These are phyloP conservation scores for Zymoseptoria pseudotritici DNA, from an alignment of 2,329 filamentous ascomycete genomes.

Conservation along the genomic window DNA sequence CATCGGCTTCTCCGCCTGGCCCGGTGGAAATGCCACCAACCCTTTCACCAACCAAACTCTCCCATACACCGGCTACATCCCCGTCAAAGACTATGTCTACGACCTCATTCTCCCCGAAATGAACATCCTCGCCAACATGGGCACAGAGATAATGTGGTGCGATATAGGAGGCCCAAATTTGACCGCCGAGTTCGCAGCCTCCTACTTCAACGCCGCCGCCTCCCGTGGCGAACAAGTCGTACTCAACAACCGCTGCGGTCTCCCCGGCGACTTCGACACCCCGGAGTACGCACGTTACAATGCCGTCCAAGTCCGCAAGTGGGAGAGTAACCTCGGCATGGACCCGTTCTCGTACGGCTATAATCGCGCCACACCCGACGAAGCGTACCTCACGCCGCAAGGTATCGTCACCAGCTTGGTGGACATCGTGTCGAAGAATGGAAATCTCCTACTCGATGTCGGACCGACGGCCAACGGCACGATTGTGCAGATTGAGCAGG, in stretches of 20 bases:
- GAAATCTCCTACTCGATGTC: slow-evolving; percentile 26
- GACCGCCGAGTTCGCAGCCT: slow-evolving; percentile 36
- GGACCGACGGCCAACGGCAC: slow-evolving; percentile 49
- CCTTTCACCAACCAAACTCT: slow-evolving; percentile 38
- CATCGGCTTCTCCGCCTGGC: slow-evolving; percentile 35
- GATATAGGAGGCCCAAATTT: slow-evolving; percentile 40
- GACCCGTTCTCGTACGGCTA: slow-evolving; percentile 55
- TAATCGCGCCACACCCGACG: slow-evolving; percentile 46
- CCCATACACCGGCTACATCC: slow-evolving; percentile 40
- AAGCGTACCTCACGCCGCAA: slow-evolving; percentile 19
- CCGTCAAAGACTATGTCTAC: slow-evolving; percentile 34
- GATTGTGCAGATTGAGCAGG: slow-evolving; percentile 44
- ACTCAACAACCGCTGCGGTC: slow-evolving; percentile 52
- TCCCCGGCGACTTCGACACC: slow-evolving; percentile 53
- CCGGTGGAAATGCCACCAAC: slow-evolving; percentile 38
- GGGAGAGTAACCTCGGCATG: slow-evolving; percentile 54
- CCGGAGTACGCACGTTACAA: slow-evolving; percentile 50
- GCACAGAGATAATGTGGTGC: slow-evolving; percentile 44
- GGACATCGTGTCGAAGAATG: slow-evolving; percentile 28
- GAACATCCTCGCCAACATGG: slow-evolving; percentile 36
- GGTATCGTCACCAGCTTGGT: slow-evolving; percentile 21
- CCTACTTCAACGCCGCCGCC: slow-evolving; percentile 38
- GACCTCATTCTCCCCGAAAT: slow-evolving; percentile 41
- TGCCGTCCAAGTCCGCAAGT: slow-evolving; percentile 48
- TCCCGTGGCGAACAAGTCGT: slow-evolving; percentile 42